Percentiles rank a stretch among this genome's conserved stretches.
These are phyloP conservation scores for Scytalidium sp. DNA, from an alignment of 2,329 filamentous ascomycete genomes.

Conservation along the genomic window DNA sequence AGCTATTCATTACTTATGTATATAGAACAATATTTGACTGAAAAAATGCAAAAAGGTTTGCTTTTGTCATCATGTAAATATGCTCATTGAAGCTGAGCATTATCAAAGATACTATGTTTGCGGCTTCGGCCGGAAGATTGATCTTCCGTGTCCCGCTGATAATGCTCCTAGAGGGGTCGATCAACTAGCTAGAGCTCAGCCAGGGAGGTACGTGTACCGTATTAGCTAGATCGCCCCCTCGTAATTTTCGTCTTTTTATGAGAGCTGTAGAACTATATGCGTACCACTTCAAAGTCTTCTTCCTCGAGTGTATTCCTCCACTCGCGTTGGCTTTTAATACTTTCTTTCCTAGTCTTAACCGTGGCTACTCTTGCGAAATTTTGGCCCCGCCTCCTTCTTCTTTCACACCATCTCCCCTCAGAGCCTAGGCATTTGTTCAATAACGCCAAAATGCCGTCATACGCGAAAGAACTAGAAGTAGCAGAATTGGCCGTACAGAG, in stretches of 20 bases:
- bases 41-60: not conserved
- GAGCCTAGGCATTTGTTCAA: conserved; percentile 12
- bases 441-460: conserved; percentile 40
- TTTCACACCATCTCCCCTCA: conserved; percentile 24
- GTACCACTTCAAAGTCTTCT: too few species aligned
- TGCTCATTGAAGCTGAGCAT: not conserved
- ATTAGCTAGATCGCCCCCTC: too few species aligned
- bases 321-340: conserved; percentile 15
- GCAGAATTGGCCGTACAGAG: conserved; percentile 88
- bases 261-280: too few species aligned
- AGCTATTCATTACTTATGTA: conserved; percentile 61
- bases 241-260: too few species aligned
- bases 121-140: not conserved
- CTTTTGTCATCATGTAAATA: not conserved
- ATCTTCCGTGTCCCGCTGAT: not conserved
- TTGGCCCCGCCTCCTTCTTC: conserved; percentile 23
- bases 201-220: too few species aligned
- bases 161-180: not conserved
- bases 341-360: conserved; percentile 21
- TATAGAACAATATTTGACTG: not conserved
- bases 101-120: too few species aligned
- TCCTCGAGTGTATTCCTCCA: not conserved
- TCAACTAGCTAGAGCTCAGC: too few species aligned
- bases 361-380: conserved; percentile 26
- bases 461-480: conserved; percentile 75